A percentile compares a stretch with the other conserved stretches of the same genome.
These are phyloP conservation scores for Triticum urartu DNA, from an alignment of 176 grass and related monocot genomes.

Conservation along the genomic window DNA sequence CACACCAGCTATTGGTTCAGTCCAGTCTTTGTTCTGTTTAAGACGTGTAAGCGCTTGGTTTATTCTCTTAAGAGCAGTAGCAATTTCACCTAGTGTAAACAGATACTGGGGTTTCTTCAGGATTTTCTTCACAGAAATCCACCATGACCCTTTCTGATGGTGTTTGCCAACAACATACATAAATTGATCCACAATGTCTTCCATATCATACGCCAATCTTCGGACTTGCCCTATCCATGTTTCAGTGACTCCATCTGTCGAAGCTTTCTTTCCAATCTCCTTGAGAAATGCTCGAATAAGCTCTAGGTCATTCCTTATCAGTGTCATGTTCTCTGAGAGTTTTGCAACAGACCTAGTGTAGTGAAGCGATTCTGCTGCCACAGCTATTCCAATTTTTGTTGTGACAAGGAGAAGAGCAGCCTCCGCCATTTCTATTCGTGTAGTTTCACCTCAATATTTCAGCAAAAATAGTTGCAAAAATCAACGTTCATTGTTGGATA, in stretches of 20 bases:
- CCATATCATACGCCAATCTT: constrained; percentile 30
- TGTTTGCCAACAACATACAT: constrained; percentile 1
- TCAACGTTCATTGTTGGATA: too few relatives aligned
- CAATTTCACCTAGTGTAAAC: neutral
- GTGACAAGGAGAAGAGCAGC: too few relatives aligned
- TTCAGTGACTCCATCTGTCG: neutral
- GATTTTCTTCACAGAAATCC: neutral
- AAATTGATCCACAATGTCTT: constrained; percentile 43
- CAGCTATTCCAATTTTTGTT: too few relatives aligned
- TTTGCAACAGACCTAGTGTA: too few relatives aligned
- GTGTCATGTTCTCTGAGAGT: too few relatives aligned
- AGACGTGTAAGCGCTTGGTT: neutral
- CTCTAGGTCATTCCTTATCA: too few relatives aligned
- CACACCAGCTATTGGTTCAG: neutral
- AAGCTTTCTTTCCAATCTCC: neutral
- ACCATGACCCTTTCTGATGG: neutral
- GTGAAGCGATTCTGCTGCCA: too few relatives aligned
- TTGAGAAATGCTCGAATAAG: neutral
- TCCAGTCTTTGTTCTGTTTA: neutral
- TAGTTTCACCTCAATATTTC: too few relatives aligned
- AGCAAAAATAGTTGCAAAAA: too few relatives aligned
- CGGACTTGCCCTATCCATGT: constrained; percentile 26
- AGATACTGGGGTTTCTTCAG: neutral
- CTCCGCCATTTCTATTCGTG: too few relatives aligned
- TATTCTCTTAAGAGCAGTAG: neutral